Percentiles rank a stretch among this genome's conserved stretches.
These are phyloP conservation scores for Hanseniaspora valbyensis DNA, from an alignment of 805 yeast genomes.

Conservation along the genomic window DNA sequence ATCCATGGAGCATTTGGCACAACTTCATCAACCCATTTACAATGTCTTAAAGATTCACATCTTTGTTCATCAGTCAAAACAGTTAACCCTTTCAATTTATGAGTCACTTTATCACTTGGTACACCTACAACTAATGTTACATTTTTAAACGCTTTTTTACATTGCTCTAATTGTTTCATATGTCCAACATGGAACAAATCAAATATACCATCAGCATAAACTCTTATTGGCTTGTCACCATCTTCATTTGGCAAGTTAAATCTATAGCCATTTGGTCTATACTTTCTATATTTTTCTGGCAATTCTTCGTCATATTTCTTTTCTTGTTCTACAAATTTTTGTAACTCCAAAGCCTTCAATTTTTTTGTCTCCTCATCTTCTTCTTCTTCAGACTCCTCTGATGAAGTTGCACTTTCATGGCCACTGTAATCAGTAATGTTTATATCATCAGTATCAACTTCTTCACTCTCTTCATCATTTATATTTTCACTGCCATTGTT, in stretches of 20 bases:
- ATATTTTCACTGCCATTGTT: background rate
- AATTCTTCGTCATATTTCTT: slow-evolving; percentile 48
- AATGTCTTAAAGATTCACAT: slow-evolving; percentile 81
- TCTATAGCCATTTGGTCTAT: slow-evolving; percentile 65
- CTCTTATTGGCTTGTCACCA: slow-evolving; percentile 68
- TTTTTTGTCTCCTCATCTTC: slow-evolving; percentile 14
- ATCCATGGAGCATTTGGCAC: slow-evolving; percentile 93
- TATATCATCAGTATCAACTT: slow-evolving; percentile 31
- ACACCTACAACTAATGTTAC: slow-evolving; percentile 82
- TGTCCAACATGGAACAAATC: slow-evolving; percentile 95
- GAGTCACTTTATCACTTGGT: slow-evolving; percentile 84
- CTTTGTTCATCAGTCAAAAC: slow-evolving; percentile 82
- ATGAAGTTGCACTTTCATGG: background rate
- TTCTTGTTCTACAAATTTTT: slow-evolving; percentile 37
- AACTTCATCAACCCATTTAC: slow-evolving; percentile 97
- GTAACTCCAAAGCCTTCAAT: slow-evolving; percentile 12
- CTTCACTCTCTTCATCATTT: slow-evolving; percentile 22
- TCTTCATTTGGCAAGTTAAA: slow-evolving; percentile 68
- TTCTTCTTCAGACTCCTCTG: slow-evolving; percentile 14
- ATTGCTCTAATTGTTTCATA: slow-evolving; percentile 95
- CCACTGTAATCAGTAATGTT: slow-evolving; percentile 12
- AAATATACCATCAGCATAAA: slow-evolving; percentile 98
- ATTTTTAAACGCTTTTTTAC: slow-evolving; percentile 80
- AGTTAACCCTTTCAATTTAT: slow-evolving; percentile 83
- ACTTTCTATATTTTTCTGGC: slow-evolving; percentile 62